These are phyloP conservation scores for Aspergillus pseudoglaucus DNA, from an alignment of 2,329 filamentous ascomycete genomes.

Conservation along the genomic window DNA sequence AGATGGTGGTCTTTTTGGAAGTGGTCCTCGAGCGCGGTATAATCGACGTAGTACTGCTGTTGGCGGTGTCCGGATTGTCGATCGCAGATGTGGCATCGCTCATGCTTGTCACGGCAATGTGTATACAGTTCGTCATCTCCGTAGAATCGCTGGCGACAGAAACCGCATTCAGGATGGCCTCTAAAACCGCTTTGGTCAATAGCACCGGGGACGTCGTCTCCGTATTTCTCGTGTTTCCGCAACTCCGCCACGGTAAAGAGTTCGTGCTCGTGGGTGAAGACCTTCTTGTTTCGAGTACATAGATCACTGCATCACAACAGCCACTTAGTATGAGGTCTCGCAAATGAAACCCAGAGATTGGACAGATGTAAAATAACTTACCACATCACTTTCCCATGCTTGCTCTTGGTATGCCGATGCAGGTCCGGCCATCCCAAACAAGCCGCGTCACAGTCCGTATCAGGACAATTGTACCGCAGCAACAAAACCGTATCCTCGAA, in stretches of 20 bases:
- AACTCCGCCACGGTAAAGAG: constrained; percentile 77
- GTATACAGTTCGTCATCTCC: constrained; percentile 91
- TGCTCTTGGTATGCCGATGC: constrained; percentile 71
- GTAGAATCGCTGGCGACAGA: constrained; percentile 88
- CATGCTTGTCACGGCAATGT: constrained; percentile 89
- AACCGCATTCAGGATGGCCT: constrained; percentile 88
- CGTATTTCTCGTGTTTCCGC: constrained; percentile 78
- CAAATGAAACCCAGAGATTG: not conserved
- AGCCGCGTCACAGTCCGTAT: constrained; percentile 74
- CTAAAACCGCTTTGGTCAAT: constrained; percentile 92
- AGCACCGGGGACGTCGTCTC: constrained; percentile 84
- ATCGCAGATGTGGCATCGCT: constrained; percentile 92
- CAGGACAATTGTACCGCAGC: constrained; percentile 90
- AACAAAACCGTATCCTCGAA: constrained; percentile 84
- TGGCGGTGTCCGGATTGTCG: constrained; percentile 55
- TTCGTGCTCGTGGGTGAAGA: constrained; percentile 96
- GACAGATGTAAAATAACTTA: constrained; percentile 27
- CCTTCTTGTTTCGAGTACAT: constrained; percentile 90
- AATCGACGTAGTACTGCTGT: constrained; percentile 88
- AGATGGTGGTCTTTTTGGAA: constrained; percentile 82
- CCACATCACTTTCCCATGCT: constrained; percentile 83
- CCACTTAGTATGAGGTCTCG: constrained; percentile 2
- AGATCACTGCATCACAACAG: constrained; percentile 54
- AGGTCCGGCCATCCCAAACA: constrained; percentile 74
- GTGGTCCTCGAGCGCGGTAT: constrained; percentile 76